These are phyloP conservation scores for Fusarium sp. DNA, from an alignment of 2,329 filamentous ascomycete species.

Conservation along the genomic window DNA sequence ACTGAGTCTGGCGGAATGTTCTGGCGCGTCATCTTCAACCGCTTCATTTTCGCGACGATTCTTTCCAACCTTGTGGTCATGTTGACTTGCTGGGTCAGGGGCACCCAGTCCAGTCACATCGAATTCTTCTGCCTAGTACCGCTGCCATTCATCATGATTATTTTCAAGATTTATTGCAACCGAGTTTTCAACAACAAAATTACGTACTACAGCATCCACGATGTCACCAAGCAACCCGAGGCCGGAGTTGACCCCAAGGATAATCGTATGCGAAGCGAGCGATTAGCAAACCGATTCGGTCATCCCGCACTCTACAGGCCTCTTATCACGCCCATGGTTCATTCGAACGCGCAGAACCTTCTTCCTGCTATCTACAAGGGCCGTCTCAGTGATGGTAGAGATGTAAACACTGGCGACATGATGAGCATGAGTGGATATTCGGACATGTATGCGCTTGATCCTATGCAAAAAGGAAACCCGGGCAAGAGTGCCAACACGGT, in stretches of 20 bases:
- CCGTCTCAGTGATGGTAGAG: conserved; percentile 77
- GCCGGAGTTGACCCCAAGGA: conserved; percentile 64
- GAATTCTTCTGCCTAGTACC: conserved; percentile 79
- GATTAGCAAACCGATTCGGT: conserved; percentile 83
- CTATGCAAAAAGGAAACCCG: conserved; percentile 74
- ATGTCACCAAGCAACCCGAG: conserved; percentile 65
- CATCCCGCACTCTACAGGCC: conserved; percentile 92
- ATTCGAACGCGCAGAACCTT: conserved; percentile 88
- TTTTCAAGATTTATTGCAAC: conserved; percentile 90
- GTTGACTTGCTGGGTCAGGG: conserved; percentile 80
- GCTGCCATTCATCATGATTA: conserved; percentile 82
- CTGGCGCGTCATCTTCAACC: conserved; percentile 93
- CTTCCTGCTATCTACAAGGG: conserved; percentile 90
- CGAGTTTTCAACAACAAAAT: conserved; percentile 83
- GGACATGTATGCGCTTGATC: conserved; percentile 83
- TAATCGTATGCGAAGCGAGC: conserved; percentile 72
- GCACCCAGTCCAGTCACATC: conserved; percentile 67
- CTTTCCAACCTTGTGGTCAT: conserved; percentile 85
- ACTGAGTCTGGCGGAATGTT: conserved; percentile 94
- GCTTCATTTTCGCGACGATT: conserved; percentile 86
- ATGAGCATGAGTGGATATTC: conserved; percentile 80
- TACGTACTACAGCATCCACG: conserved; percentile 82
- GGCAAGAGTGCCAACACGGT: conserved; percentile 63
- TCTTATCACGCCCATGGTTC: conserved; percentile 95
- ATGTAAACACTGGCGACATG: conserved; percentile 69